Conservation (phyloP, 768 basidiomycete species). For the Leccinellum luteum region DNA sequence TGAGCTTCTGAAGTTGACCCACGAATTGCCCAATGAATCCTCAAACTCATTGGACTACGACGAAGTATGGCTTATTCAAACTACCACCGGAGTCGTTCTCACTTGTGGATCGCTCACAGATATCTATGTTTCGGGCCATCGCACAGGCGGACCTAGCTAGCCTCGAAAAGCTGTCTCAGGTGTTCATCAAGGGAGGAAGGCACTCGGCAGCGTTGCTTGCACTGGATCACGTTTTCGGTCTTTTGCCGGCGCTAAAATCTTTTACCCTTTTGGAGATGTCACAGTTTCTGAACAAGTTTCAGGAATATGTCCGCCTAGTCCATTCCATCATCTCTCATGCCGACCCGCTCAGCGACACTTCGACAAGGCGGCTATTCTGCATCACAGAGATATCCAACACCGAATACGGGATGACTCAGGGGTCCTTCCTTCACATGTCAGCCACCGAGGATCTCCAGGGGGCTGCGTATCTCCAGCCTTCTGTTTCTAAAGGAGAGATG, state of each 20-base stretch:
- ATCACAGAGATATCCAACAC: slow-evolving; percentile 8
- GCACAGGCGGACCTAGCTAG: slow-evolving; percentile 14
- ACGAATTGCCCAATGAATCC: slow-evolving; percentile 7
- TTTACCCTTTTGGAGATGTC: slow-evolving; percentile 19
- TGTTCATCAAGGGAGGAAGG: slow-evolving; percentile 22
- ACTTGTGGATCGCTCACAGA: slow-evolving; percentile 1
- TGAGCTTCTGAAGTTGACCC: slow-evolving; percentile 28
- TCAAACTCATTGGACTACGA: slow-evolving; percentile 4
- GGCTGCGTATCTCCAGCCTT: background rate
- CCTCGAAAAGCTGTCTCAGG: slow-evolving; percentile 33
- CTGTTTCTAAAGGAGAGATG: slow-evolving; percentile 19
- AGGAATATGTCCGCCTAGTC: slow-evolving; percentile 7
- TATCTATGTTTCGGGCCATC: slow-evolving; percentile 36
- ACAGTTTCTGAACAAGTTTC: slow-evolving; percentile 3
- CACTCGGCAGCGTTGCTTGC: slow-evolving; percentile 8
- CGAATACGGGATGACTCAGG: slow-evolving; percentile 7
- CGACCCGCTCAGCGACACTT: slow-evolving; percentile 6
- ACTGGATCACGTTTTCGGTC: slow-evolving; percentile 7
- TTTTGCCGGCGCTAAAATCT: slow-evolving; percentile 16
- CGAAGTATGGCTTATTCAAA: slow-evolving; percentile 12
- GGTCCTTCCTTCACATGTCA: slow-evolving; percentile 8
- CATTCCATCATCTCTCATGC: background rate
- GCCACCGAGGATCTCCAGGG: background rate
- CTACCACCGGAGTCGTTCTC: background rate
- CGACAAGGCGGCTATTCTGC: slow-evolving; percentile 30